Evolutionary conservation across 495 filamentous ascomycete species (phyloP).

Genomic region (Aspergillus hancockii): DNA sequence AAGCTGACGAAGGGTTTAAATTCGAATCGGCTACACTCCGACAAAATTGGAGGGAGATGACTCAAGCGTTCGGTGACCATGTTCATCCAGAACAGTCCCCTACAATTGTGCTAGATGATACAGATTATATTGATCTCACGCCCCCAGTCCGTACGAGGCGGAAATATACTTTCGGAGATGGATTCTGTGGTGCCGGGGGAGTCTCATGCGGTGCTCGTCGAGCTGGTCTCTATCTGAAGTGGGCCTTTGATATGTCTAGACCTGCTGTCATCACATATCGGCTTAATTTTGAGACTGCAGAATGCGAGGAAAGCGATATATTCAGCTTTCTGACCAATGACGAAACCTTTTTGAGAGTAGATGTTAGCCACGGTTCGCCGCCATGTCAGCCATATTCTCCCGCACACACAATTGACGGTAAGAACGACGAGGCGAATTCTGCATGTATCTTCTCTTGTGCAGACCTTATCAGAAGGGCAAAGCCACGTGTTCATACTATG

Average conservation of each 20-base stretch:
- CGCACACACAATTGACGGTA: slow-evolving; percentile 65
- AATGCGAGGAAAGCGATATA: slow-evolving; percentile 24
- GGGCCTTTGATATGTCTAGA: slow-evolving; percentile 62
- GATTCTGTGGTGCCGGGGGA: slow-evolving; percentile 78
- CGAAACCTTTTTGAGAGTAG: slow-evolving; percentile 45
- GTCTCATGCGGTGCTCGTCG: slow-evolving; percentile 65
- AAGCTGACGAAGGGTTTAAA: slow-evolving; percentile 22
- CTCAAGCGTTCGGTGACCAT: slow-evolving; percentile 29
- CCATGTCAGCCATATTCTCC: slow-evolving; percentile 84
- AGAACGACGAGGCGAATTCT: slow-evolving; percentile 72
- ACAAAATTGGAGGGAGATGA: slow-evolving; percentile 32
- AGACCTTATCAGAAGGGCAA: slow-evolving; percentile 57
- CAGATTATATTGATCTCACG: slow-evolving; percentile 21
- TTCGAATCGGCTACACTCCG: slow-evolving; percentile 23
- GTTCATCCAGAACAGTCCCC: background rate
- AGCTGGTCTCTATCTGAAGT: slow-evolving; percentile 60
- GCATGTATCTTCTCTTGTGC: slow-evolving; percentile 67
- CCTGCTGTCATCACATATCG: slow-evolving; percentile 58
- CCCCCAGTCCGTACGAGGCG: slow-evolving; percentile 6
- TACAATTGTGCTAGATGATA: slow-evolving; percentile 17
- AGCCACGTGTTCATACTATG: slow-evolving; percentile 74
- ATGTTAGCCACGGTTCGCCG: slow-evolving; percentile 78
- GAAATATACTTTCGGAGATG: slow-evolving; percentile 67
- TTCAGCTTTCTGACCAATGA: slow-evolving; percentile 32
- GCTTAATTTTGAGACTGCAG: slow-evolving; percentile 62